Evolutionary conservation across 2,329 filamentous ascomycete species (phyloP), one percentile per base, ranked within the genome.

Genomic region (Hypomyces rosellus): DNA sequence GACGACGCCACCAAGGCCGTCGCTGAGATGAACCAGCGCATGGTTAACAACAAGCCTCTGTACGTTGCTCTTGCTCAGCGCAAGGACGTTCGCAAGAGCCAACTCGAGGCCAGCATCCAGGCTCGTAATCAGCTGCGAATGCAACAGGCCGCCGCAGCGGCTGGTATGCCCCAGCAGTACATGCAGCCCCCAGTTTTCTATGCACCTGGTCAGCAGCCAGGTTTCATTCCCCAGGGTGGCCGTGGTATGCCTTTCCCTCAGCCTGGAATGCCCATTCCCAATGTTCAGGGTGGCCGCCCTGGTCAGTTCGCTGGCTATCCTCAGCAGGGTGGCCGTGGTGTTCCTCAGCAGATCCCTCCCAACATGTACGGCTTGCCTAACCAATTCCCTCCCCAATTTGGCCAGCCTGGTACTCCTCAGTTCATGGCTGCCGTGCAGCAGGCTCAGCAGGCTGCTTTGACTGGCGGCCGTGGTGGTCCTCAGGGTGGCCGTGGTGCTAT

Each of bases 21-120:
- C 58, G 90, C 91, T 54, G 93, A 99, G 74, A 96, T 97, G 89
- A 99, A 99, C 80, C 92, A 97, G 80, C 90, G 93, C 73, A 99
- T 99, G 93, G 80, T 97, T 61, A 87, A 91, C 71, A 82, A 82
- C 76, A 99, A 99, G 84, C 93, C 93, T 51, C 81, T 99, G 54
- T 99, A 99, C 68, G 93, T 99, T 64, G 93, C 93, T 63, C 83
- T 99, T 59, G 93, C 93, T 58, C 93, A 99, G 81, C 92, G 93
- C 75, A 99, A 99, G 84, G 93, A 99, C 74, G 92, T 99, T 65
- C 91, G 93, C 74, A 96, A 96, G 84, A 96, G 85, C 77, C 93
- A 97, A 80, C 89, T 99, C 62, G 93, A 99, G 80, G 92, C 92
- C 64, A 96, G 89, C 74, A 99, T 99, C 72, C 93, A 97, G 77